Conservation (phyloP, 352 stramenopile species). For the Phytophthora megakarya region DNA sequence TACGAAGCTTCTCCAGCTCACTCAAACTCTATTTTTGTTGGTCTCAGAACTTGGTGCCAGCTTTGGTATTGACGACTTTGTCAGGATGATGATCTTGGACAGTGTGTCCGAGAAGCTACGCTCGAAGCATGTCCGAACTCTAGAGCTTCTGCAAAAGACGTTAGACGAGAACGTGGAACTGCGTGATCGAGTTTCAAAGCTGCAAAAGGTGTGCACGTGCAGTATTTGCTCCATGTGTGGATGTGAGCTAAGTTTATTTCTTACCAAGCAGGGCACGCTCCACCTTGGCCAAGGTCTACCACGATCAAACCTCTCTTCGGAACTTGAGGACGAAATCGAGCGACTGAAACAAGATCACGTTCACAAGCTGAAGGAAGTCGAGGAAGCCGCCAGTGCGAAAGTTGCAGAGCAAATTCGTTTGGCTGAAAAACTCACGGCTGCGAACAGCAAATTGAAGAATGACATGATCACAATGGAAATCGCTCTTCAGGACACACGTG, state of each 20-base stretch:
- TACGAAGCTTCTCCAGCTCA: constrained; percentile 1
- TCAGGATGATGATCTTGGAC: constrained; percentile 57
- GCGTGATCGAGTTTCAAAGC: constrained; percentile 44
- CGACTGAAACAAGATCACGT: constrained; percentile 52
- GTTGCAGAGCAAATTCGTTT: constrained; percentile 35
- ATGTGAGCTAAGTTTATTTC: background rate
- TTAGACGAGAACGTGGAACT: constrained; percentile 79
- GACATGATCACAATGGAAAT: constrained; percentile 56
- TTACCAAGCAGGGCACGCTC: constrained; percentile 42
- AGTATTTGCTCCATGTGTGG: background rate
- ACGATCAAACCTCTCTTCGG: constrained; percentile 47
- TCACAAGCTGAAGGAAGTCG: constrained; percentile 38
- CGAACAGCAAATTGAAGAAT: constrained; percentile 61
- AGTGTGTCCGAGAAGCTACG: constrained; percentile 70
- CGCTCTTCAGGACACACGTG: constrained; percentile 35
- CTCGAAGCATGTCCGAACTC: constrained; percentile 81
- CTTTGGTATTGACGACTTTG: background rate
- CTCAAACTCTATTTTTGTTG: constrained; percentile 3
- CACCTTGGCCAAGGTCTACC: constrained; percentile 48
- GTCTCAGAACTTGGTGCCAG: background rate
- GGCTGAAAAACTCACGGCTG: constrained; percentile 38
- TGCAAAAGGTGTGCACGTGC: constrained; percentile 50
- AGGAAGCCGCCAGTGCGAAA: constrained; percentile 39
- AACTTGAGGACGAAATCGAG: constrained; percentile 70
- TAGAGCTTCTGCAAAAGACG: constrained; percentile 81